These are phyloP conservation scores for Beauveria sp. DNA, from an alignment of 2,329 filamentous ascomycete species.

Conservation along the genomic window DNA sequence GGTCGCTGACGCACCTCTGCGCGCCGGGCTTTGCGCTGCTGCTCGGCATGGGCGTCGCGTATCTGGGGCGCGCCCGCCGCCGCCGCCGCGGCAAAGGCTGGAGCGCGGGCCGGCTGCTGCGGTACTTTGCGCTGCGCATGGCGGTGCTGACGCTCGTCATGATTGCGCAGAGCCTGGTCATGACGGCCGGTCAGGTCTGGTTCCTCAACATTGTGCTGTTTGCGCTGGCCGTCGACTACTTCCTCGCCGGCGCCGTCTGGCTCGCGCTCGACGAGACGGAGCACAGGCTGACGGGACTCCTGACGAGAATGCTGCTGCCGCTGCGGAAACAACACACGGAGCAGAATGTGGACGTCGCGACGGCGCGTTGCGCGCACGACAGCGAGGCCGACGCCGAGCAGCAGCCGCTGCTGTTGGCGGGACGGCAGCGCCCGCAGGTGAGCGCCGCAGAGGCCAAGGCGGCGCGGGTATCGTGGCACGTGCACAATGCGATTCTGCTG, in stretches of 20 bases:
- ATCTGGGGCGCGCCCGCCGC: slow-evolving; percentile 36
- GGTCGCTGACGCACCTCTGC: slow-evolving; percentile 37
- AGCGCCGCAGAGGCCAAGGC: background rate
- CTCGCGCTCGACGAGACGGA: slow-evolving; percentile 29
- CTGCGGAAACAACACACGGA: too few species aligned
- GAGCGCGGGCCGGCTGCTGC: slow-evolving; percentile 24
- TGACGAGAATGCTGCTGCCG: slow-evolving; percentile 16
- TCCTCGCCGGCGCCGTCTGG: slow-evolving; percentile 36
- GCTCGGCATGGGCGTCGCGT: slow-evolving; percentile 38
- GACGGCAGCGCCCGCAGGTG: background rate
- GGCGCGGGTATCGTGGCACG: slow-evolving; percentile 29
- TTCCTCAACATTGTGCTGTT: slow-evolving; percentile 37
- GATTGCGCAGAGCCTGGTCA: slow-evolving; percentile 22
- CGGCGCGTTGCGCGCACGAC: background rate
- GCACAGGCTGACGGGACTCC: slow-evolving; percentile 19
- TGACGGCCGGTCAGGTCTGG: slow-evolving; percentile 29
- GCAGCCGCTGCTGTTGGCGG: slow-evolving; percentile 20
- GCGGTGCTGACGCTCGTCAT: slow-evolving; percentile 28
- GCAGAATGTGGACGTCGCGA: background rate
- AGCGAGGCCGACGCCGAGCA: slow-evolving; percentile 20
- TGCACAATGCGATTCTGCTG: slow-evolving; percentile 30
- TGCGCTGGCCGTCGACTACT: slow-evolving; percentile 36
- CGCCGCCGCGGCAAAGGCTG: slow-evolving; percentile 32
- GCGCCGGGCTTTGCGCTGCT: slow-evolving; percentile 38
- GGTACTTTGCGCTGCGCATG: slow-evolving; percentile 32